Evolutionary conservation across 2,329 filamentous ascomycete species (phyloP), one percentile per base, ranked within the genome.

Genomic region (Lachnellula cervina): DNA sequence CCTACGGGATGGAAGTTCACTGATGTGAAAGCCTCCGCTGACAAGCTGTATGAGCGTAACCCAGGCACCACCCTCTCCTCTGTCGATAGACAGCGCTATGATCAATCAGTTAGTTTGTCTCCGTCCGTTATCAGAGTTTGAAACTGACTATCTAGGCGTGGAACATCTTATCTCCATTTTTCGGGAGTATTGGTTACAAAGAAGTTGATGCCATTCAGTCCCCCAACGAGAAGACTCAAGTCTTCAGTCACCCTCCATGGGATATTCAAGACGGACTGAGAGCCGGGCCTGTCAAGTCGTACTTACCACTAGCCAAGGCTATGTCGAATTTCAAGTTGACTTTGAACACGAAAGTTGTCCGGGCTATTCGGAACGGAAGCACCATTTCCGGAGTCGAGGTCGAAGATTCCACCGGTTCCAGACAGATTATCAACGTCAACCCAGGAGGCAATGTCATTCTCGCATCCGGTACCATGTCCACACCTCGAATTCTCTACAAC

Each of bases 201-300:
- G 62, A 74, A 9, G 55, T 64, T 43, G 62, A 66, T 62, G 61
- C 62, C 28, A 65, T 66, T 25, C 65, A 76, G 16, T 73, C 78
- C 46, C 83, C 84, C 0, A 76, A 81, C 56, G 68, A 77, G 66
- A 90, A 89, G 79, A 82, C 87, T 71, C 76, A 76, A 61, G 82
- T 80, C 1, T 89, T 77, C 70, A 77, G 78, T 47, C 79, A 82
- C 69, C 82, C 82, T 28, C 79, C 82, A 32, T 88, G 81, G 75
- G 87, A 88, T 80, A 86, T 84, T 67, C 55, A 59, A 44, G 72
- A 83, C 46, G 85, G 84, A 55, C 81, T 87, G 68, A 77, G 87
- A 58, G 82, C 82, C 51, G 87, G 87, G 1, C 86, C 86, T 9
- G 76, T 90, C 66, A 82, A 81, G 9, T 87, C 87, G 1, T 90